These are phyloP conservation scores for Suillus subluteus DNA, from an alignment of 768 basidiomycete species.

Conservation along the genomic window DNA sequence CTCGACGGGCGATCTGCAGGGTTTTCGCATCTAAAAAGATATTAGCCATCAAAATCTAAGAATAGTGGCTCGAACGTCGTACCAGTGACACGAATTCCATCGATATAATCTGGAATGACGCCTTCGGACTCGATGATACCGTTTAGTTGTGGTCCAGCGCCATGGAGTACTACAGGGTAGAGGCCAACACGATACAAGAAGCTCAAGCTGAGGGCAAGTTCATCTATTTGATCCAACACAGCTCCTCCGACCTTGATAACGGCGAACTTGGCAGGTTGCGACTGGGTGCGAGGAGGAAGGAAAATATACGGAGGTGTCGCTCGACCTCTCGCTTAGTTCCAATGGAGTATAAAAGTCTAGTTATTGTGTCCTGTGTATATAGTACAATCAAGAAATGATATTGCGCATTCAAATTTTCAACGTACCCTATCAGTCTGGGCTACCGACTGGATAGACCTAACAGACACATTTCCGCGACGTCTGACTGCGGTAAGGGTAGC, in stretches of 20 bases:
- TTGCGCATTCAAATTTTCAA: slow-evolving; percentile 14
- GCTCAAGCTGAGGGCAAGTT: slow-evolving; percentile 92
- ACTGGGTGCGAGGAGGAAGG: slow-evolving; percentile 87
- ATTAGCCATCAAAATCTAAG: slow-evolving; percentile 6
- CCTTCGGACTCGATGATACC: slow-evolving; percentile 92
- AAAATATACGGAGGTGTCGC: slow-evolving; percentile 97
- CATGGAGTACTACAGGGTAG: slow-evolving; percentile 97
- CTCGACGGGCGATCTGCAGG: slow-evolving; percentile 89
- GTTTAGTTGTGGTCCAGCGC: slow-evolving; percentile 95
- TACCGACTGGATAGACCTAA: slow-evolving; percentile 57
- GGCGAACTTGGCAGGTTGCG: slow-evolving; percentile 92
- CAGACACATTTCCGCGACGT: slow-evolving; percentile 36
- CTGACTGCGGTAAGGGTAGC: slow-evolving; percentile 45
- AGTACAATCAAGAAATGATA: neutral
- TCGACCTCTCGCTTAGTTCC: slow-evolving; percentile 98
- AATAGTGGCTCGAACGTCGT: slow-evolving; percentile 26
- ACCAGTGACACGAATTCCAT: slow-evolving; percentile 97
- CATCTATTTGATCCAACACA: slow-evolving; percentile 89
- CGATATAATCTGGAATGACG: slow-evolving; percentile 94
- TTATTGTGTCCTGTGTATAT: slow-evolving; percentile 84
- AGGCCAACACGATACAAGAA: slow-evolving; percentile 97
- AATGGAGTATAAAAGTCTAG: slow-evolving; percentile 93
- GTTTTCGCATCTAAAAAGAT: slow-evolving; percentile 80
- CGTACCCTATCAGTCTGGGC: slow-evolving; percentile 78
- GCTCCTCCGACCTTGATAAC: slow-evolving; percentile 99